These are phyloP conservation scores for Coemansia sp. DNA, from an alignment of 192 early-diverging fungal genomes.

Conservation along the genomic window DNA sequence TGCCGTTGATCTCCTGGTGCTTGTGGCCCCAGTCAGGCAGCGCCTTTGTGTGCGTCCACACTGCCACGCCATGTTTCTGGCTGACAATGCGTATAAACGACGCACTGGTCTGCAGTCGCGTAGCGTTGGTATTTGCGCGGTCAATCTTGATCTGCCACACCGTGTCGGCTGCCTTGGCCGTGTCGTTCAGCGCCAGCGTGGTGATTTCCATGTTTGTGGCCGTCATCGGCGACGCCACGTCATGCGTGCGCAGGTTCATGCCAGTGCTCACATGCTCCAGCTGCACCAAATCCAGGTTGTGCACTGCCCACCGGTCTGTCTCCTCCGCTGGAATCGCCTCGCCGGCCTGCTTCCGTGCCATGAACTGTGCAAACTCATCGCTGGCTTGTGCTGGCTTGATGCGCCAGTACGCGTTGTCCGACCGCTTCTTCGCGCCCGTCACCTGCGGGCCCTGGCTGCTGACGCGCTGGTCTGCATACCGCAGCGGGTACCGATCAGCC, in stretches of 20 bases:
- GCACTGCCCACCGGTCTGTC: constrained; percentile 56
- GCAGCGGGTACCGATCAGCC: constrained; percentile 73
- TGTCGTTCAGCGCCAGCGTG: constrained; percentile 50
- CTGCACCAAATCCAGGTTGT: constrained; percentile 62
- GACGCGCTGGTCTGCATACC: constrained; percentile 89
- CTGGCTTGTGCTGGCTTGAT: constrained; percentile 52
- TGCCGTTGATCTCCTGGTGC: constrained; percentile 94
- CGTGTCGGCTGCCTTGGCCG: constrained; percentile 33
- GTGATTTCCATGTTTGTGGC: constrained; percentile 82
- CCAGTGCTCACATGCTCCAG: constrained; percentile 60
- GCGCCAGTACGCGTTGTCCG: constrained; percentile 69
- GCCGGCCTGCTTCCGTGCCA: constrained; percentile 27
- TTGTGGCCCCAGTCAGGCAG: constrained; percentile 91
- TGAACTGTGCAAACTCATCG: constrained; percentile 23
- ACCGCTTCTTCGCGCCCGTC: constrained; percentile 60
- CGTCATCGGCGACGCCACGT: constrained; percentile 74
- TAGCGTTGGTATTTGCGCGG: constrained; percentile 24
- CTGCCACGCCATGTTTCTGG: constrained; percentile 68
- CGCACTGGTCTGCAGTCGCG: constrained; percentile 32
- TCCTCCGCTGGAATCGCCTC: constrained; percentile 31
- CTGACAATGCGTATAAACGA: constrained; percentile 56
- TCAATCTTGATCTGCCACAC: constrained; percentile 67
- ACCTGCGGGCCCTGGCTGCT: constrained; percentile 86
- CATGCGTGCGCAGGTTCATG: constrained; percentile 69
- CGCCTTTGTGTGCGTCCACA: constrained; percentile 69